These are phyloP conservation scores for Populus trichocarpa DNA, from an alignment of 441 rosid genomes.

Conservation along the genomic window DNA sequence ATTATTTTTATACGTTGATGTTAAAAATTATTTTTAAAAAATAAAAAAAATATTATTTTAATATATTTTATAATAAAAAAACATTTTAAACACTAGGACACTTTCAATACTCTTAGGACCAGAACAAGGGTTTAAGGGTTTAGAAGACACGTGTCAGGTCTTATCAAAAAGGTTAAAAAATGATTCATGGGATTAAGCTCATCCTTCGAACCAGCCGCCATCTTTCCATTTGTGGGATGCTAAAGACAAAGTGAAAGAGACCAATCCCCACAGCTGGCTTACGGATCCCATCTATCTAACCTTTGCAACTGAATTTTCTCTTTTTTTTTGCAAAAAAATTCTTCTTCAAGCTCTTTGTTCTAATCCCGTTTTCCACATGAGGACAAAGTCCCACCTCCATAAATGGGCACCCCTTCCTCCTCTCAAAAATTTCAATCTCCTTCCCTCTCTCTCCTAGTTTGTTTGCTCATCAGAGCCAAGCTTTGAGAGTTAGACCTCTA, in stretches of 20 bases:
- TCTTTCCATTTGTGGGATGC: conserved; percentile 5
- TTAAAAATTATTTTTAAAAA: too few relatives aligned
- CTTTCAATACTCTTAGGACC: conserved; percentile 11
- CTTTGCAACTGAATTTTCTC: conserved; percentile 7
- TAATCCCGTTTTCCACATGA: conserved; percentile 26
- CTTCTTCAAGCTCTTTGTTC: conserved; percentile 1
- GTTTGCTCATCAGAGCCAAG: not conserved
- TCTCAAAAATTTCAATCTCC: conserved; percentile 71
- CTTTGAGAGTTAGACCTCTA: not conserved
- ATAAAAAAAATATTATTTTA: too few relatives aligned
- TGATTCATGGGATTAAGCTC: conserved; percentile 25
- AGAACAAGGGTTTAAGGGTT: not conserved
- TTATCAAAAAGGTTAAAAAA: conserved; percentile 4
- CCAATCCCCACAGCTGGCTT: conserved; percentile 38
- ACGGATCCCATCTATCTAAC: conserved; percentile 13
- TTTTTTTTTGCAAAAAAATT: not conserved
- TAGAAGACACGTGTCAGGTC: conserved; percentile 32
- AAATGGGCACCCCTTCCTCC: conserved; percentile 48
- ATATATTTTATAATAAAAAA: too few relatives aligned
- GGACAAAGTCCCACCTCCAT: conserved; percentile 69
- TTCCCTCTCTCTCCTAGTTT: conserved; percentile 14
- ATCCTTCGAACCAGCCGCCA: conserved; percentile 42
- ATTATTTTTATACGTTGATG: too few relatives aligned
- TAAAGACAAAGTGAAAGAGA: conserved; percentile 1
- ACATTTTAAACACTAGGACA: too few relatives aligned